Percentiles rank a stretch among this genome's conserved stretches.
These are phyloP conservation scores for Penicillium coffeae DNA, from an alignment of 495 filamentous ascomycete genomes.

Conservation along the genomic window DNA sequence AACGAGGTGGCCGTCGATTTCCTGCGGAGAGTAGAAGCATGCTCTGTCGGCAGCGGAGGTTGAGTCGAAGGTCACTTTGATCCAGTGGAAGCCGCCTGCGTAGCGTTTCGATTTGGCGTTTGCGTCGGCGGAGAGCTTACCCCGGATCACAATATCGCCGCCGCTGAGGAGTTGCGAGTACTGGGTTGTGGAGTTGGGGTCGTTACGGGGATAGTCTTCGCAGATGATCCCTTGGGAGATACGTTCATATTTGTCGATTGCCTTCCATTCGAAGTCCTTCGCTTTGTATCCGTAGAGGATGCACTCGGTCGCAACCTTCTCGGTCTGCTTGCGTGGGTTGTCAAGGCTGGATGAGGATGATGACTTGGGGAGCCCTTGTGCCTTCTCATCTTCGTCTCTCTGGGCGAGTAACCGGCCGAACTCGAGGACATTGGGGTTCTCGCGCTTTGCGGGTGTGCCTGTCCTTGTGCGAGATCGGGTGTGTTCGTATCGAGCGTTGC, in stretches of 20 bases:
- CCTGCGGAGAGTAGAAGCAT: conserved; percentile 69
- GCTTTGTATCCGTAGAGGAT: conserved; percentile 78
- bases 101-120: conserved; percentile 70
- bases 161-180: conserved; percentile 54
- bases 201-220: conserved; percentile 78
- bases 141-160: conserved; percentile 60
- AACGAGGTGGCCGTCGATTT: conserved; percentile 69
- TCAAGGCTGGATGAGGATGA: conserved; percentile 40
- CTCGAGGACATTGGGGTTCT: conserved; percentile 53
- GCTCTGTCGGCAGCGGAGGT: conserved; percentile 73
- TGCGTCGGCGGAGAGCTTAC: conserved; percentile 62
- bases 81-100: conserved; percentile 80
- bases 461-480: conserved; percentile 55
- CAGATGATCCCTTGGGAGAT: conserved; percentile 71
- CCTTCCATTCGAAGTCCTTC: conserved; percentile 71
- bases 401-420: conserved; percentile 45
- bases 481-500: conserved; percentile 48
- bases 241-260: conserved; percentile 78
- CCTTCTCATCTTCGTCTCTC: conserved; percentile 42
- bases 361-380: conserved; percentile 36
- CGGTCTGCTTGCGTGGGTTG: conserved; percentile 38
- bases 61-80: conserved; percentile 89
- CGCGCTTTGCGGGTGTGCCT: conserved; percentile 56
- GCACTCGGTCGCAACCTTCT: conserved; percentile 71
- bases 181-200: conserved; percentile 48